These are phyloP conservation scores for Calendula officinalis DNA, from an alignment of 129 eudicot species.

Conservation along the genomic window DNA sequence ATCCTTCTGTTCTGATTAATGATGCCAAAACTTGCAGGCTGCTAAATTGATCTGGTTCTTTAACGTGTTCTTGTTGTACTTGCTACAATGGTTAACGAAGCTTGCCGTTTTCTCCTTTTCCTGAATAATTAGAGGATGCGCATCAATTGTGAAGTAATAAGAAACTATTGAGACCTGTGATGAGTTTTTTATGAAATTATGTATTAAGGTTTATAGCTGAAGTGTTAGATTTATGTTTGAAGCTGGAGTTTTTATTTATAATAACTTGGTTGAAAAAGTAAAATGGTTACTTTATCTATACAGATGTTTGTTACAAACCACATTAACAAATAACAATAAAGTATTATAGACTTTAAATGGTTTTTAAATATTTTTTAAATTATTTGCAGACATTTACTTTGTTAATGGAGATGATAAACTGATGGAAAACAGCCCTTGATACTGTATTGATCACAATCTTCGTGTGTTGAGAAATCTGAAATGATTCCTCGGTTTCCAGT, in stretches of 20 bases:
- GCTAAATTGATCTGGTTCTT: conserved; percentile 24
- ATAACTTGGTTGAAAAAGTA: conserved; percentile 10
- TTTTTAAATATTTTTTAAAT: conserved; percentile 17
- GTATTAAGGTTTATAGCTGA: background rate
- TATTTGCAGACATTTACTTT: conserved; percentile 60
- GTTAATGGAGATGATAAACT: conserved; percentile 70
- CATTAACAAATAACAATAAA: background rate
- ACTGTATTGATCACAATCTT: conserved; percentile 53
- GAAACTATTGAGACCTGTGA: background rate
- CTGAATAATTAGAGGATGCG: background rate
- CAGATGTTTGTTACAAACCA: conserved; percentile 2
- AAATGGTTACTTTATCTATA: conserved; percentile 3
- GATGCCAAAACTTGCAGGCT: background rate
- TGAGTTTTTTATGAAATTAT: conserved; percentile 1
- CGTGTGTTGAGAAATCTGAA: conserved; percentile 55
- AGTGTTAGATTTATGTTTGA: background rate
- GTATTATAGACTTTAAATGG: background rate
- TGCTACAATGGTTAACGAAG: conserved; percentile 8
- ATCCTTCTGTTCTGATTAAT: background rate
- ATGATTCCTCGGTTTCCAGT: conserved; percentile 40
- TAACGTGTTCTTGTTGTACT: background rate
- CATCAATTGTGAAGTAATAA: conserved; percentile 12
- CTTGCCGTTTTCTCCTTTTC: background rate
- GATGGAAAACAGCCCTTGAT: conserved; percentile 51
- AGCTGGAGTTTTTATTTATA: background rate